These are phyloP conservation scores for Termitomyces sp. DNA, from an alignment of 768 basidiomycete genomes.

Conservation along the genomic window DNA sequence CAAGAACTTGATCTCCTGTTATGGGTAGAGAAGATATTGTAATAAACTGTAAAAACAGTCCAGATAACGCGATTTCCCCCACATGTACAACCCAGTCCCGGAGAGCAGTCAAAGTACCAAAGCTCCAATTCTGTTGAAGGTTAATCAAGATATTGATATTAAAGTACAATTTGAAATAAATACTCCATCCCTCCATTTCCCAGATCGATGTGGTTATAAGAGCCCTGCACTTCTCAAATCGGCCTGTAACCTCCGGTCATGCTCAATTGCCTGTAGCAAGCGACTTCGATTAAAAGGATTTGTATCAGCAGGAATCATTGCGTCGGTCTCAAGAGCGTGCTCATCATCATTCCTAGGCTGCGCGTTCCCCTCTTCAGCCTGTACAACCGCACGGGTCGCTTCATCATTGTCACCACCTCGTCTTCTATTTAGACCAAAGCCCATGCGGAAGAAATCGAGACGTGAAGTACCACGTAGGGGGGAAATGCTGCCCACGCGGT, in stretches of 20 bases:
- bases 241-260: constrained; percentile 54
- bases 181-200: background rate
- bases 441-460: constrained; percentile 39
- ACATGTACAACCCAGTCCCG: too few species aligned
- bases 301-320: constrained; percentile 36
- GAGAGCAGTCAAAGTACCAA: too few species aligned
- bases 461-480: constrained; percentile 36
- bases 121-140: background rate
- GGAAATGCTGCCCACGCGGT: constrained; percentile 38
- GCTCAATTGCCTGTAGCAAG: constrained; percentile 41
- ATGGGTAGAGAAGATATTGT: background rate
- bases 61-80: background rate
- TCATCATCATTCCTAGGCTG: constrained; percentile 13
- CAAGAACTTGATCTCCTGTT: background rate
- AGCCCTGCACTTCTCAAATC: constrained; percentile 66
- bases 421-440: constrained; percentile 36
- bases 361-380: constrained; percentile 28
- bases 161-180: background rate
- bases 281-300: constrained; percentile 40
- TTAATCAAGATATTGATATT: background rate
- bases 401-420: constrained; percentile 24
- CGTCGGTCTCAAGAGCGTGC: constrained; percentile 29
- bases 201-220: constrained; percentile 31
- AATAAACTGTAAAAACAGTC: background rate
- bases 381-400: constrained; percentile 18